Conservation (phyloP, 1,139 yeast species). For the Yamadazyma friedrichii region DNA sequence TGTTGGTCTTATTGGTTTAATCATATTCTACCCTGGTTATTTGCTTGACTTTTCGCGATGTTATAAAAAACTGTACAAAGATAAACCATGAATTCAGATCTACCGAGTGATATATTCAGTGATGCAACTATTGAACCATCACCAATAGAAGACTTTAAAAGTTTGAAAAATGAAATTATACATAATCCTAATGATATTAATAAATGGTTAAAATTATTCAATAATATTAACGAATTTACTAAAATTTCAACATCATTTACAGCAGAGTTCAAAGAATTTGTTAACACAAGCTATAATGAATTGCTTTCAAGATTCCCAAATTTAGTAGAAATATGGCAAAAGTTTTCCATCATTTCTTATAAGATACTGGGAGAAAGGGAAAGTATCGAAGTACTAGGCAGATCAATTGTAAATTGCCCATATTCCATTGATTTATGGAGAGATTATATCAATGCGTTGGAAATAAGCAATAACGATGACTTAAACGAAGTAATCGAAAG, state of each 20-base stretch:
- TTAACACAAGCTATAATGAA: slow-evolving; percentile 22
- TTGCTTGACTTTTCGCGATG: slow-evolving; percentile 7
- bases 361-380: slow-evolving; percentile 53
- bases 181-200: slow-evolving; percentile 25
- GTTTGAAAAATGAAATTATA: slow-evolving; percentile 8
- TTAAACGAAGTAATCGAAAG: not conserved
- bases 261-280: slow-evolving; percentile 21
- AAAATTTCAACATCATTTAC: slow-evolving; percentile 14
- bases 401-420: slow-evolving; percentile 51
- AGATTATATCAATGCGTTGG: slow-evolving; percentile 55
- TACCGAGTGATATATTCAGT: slow-evolving; percentile 9
- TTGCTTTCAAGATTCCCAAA: slow-evolving; percentile 55
- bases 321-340: slow-evolving; percentile 60
- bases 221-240: slow-evolving; percentile 17
- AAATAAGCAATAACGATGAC: not conserved
- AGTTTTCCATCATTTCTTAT: slow-evolving; percentile 51
- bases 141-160: slow-evolving; percentile 7
- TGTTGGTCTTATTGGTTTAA: slow-evolving; percentile 6
- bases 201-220: slow-evolving; percentile 31
- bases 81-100: slow-evolving; percentile 6
- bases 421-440: slow-evolving; percentile 64
- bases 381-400: slow-evolving; percentile 47
- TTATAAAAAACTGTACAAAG: not conserved
- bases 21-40: not conserved
- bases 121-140: slow-evolving; percentile 4